phyloP scores from a whole-genome alignment of 2,329 filamentous ascomycete species.

The Sclerotinia glacialis region DNA sequence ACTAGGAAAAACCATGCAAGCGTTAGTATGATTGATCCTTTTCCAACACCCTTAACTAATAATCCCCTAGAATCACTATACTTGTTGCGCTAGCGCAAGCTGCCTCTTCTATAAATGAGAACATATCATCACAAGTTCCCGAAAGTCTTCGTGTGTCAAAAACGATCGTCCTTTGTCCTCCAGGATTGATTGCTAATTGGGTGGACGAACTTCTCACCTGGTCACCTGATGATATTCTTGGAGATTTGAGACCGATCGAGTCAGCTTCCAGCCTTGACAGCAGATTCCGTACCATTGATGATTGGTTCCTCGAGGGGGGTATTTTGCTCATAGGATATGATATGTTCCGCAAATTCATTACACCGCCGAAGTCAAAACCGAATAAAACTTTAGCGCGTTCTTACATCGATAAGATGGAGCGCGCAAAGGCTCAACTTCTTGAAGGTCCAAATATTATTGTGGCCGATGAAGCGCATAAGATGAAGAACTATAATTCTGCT shows the following conservation, averaged over 20 bases:
- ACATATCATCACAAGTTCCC: slow-evolving; percentile 66
- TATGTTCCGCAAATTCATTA: slow-evolving; percentile 55
- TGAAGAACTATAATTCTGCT: slow-evolving; percentile 64
- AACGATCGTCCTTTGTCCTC: slow-evolving; percentile 72
- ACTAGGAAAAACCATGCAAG: slow-evolving; percentile 88
- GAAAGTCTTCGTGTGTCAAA: slow-evolving; percentile 57
- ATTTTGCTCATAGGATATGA: slow-evolving; percentile 74
- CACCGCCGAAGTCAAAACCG: slow-evolving; percentile 40
- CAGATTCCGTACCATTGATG: slow-evolving; percentile 48
- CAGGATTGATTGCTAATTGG: slow-evolving; percentile 79
- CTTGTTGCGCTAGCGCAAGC: slow-evolving; percentile 71
- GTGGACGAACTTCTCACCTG: slow-evolving; percentile 70
- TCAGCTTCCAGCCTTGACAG: slow-evolving; percentile 39
- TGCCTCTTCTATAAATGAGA: slow-evolving; percentile 54
- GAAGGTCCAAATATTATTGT: slow-evolving; percentile 69
- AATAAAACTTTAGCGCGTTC: background rate
- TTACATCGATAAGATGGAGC: background rate
- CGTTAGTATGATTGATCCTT: slow-evolving; percentile 45
- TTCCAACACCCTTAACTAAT: slow-evolving; percentile 21
- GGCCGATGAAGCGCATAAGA: slow-evolving; percentile 77
- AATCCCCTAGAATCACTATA: slow-evolving; percentile 61
- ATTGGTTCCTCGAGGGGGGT: slow-evolving; percentile 66
- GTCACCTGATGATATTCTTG: slow-evolving; percentile 57
- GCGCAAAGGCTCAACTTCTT: slow-evolving; percentile 47
- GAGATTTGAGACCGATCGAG: slow-evolving; percentile 55